Evolutionary conservation across 169 alveolate genomes (phyloP).

Genomic region (Plasmodium berghei): DNA sequence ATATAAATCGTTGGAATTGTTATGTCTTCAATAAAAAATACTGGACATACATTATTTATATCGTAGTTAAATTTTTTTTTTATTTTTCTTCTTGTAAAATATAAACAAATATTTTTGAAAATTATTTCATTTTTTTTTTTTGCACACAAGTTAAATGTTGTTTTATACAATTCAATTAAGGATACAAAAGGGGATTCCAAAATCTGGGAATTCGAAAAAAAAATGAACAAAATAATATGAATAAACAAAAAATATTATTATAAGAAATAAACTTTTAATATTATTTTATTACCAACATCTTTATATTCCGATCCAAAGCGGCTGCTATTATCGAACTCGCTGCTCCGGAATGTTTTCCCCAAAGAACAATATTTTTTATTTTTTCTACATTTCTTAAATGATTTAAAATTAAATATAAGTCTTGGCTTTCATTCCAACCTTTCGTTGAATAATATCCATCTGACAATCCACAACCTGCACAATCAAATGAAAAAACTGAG

Average conservation of each 20-base stretch:
- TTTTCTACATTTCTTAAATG: conserved; percentile 66
- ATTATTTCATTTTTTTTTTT: conserved; percentile 45
- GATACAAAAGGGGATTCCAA: conserved; percentile 75
- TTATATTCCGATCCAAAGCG: conserved; percentile 56
- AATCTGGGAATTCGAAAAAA: conserved; percentile 17
- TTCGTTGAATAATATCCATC: conserved; percentile 65
- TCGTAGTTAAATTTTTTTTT: conserved; percentile 62
- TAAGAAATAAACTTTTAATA: neutral
- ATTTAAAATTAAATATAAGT: conserved; percentile 37
- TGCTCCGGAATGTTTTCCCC: conserved; percentile 76
- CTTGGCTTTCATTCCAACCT: conserved; percentile 76
- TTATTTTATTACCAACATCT: conserved; percentile 28
- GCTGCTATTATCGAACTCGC: conserved; percentile 66
- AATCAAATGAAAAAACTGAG: conserved; percentile 69
- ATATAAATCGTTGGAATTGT: conserved; percentile 64
- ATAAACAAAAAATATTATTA: neutral
- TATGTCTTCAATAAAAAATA: conserved; percentile 61
- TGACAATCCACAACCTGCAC: conserved; percentile 74
- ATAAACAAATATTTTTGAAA: conserved; percentile 65
- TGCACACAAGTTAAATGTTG: conserved; percentile 43
- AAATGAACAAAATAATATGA: neutral
- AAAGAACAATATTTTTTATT: conserved; percentile 55
- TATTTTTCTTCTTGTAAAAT: conserved; percentile 38
- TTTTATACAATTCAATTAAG: conserved; percentile 40
- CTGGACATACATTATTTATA: conserved; percentile 67